phyloP scores from a whole-genome alignment of 2,329 filamentous ascomycete genomes.

The Talaromyces sp. region DNA sequence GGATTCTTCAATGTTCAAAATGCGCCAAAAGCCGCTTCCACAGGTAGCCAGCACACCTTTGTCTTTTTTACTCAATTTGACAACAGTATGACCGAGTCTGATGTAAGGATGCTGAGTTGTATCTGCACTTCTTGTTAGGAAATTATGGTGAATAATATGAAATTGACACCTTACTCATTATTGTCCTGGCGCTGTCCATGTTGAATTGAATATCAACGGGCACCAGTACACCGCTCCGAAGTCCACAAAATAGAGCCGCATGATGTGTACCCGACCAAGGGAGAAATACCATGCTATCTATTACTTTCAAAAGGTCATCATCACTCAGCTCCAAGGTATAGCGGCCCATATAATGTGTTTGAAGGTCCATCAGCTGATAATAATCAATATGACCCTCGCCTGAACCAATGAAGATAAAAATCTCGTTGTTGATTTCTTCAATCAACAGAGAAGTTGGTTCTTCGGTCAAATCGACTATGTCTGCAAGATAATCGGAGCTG shows the following conservation, averaged over 20 bases:
- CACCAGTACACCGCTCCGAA: constrained; percentile 41
- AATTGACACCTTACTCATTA: constrained; percentile 21
- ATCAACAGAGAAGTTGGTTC: constrained; percentile 34
- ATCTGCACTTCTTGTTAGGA: constrained; percentile 19
- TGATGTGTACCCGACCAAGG: constrained; percentile 11
- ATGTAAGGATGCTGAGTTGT: constrained; percentile 25
- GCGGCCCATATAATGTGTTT: constrained; percentile 19
- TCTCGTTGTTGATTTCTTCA: constrained; percentile 19
- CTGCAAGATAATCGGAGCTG: constrained; percentile 18
- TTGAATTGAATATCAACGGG: constrained; percentile 27
- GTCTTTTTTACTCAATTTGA: constrained; percentile 26
- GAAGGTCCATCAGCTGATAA: constrained; percentile 21
- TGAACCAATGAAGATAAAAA: constrained; percentile 37
- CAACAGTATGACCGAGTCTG: constrained; percentile 31
- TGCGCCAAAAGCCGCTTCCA: constrained; percentile 33
- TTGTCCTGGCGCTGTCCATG: constrained; percentile 8
- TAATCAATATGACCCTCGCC: constrained; percentile 30
- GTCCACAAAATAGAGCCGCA: constrained; percentile 37
- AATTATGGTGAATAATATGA: constrained; percentile 10
- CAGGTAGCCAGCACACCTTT: constrained; percentile 30
- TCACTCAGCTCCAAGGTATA: constrained; percentile 18
- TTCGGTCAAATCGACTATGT: constrained; percentile 20
- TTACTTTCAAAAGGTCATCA: constrained; percentile 27
- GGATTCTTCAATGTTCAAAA: constrained; percentile 22
- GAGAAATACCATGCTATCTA: constrained; percentile 30